Evolutionary conservation across 2,329 filamentous ascomycete genomes (phyloP), one percentile per base, ranked within the genome.

Genomic region (Microsporum audouinii): DNA sequence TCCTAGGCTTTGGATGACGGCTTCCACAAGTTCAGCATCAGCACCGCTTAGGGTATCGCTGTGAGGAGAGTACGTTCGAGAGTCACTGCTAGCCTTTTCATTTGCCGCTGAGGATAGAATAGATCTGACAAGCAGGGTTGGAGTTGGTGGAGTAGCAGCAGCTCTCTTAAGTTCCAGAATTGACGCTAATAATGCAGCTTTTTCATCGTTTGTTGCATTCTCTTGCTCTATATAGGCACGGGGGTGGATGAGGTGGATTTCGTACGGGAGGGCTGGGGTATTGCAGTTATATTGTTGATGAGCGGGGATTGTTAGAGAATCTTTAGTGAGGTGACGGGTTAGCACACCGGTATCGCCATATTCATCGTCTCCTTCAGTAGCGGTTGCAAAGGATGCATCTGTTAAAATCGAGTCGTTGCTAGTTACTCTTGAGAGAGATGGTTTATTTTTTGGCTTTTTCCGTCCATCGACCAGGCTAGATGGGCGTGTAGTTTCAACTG

Each of bases 381-480:
- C 85, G 1, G 85, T 87, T 1, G 82, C 83, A 69, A 87, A 88
- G 0, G 82, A 82, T 23, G 80, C 82, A 7, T 81, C 71, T 0
- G 83, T 86, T 8, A 83, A 86, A 7, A 83, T 71, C 0, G 84
- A 86, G 63, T 83, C 80, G n/a, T 73, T 72, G 63, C 84, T 87
- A 41, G 79, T 75, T 23, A 78, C 79, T 58, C 85, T 79, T 34
- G 33, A 36, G 10, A 14, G 75, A 71, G 65, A 82, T 77, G 5
- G 65, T 60, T 6, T 41, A 8, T 34, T 57, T 58, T 49, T 34
- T 66, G 66, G 3, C 63, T 62, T 31, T 64, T 29, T 69, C 62
- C 17, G 39, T 59, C 60, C 55, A 56, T 12, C 17, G 3, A 56
- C 47, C 14, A 58, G 62, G 36, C 39, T 58, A 57, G 63, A 23